Base-by-base conservation (phyloP, 352 stramenopile genomes). In the Aphanomyces invadans region DNA sequence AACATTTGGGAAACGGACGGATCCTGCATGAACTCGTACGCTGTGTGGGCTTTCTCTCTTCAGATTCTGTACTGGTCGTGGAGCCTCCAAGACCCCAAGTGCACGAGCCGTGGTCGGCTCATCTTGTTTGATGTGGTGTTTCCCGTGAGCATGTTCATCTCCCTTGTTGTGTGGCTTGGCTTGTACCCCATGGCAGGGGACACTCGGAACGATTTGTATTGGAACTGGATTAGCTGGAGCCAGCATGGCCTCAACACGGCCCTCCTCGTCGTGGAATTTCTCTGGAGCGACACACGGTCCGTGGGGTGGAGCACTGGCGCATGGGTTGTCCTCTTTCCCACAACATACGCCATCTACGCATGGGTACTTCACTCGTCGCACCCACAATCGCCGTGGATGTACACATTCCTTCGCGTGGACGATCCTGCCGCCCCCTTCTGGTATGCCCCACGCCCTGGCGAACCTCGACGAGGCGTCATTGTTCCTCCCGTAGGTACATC, bases 11-110 rank as follows among this genome's bases (percentile, higher is more conserved):
- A 80, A 44, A 81, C 84, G 17, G 32, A 56, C 15, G 69, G 68
- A 29, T 69, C 67, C 29, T 89, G 84, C 54, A 62, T 93, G 54
- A 70, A 70, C 54, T 89, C 89, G 63, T 93, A 90, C 72, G 89
- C 84, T 42, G 88, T 80, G 17, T 93, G 84, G 84, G 91, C 90
- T 64, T 91, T 93, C 45, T 76, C 86, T 15, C 69, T 78, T 1
- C 82, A 93, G 61, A 69, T 46, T 10, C 23, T 53, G 10, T 69
- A 61, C 39, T 61, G 52, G 62, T 36, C 42, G 44, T 69, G 62
- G 62, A 51, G 46, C 15, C 31, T 66, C 19, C 36, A 48, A 44
- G 60, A 66, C n/a, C 25, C 28, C 10, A 44, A 60, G 29, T 31
- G 59, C 32, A 57, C 12, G 21, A 67, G 60, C 32, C 60, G 60